Percentiles rank a stretch among this genome's conserved stretches.
Evolutionary conservation across 495 filamentous ascomycete genomes (phyloP).

Genomic region (Annulohypoxylon nitens): DNA sequence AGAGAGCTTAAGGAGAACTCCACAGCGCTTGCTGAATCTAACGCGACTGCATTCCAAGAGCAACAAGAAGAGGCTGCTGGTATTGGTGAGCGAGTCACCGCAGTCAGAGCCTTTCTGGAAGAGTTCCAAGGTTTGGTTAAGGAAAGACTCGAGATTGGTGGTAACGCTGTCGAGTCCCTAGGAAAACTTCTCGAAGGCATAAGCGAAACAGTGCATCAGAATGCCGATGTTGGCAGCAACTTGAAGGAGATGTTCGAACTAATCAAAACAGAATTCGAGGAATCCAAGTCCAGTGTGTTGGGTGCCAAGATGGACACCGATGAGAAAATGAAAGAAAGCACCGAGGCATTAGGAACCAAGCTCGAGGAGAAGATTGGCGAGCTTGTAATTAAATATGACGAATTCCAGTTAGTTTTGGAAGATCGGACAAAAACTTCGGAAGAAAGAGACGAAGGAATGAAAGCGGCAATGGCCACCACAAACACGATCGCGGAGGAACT

Average conservation of each 20-base stretch:
- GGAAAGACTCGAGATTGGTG: slow-evolving; percentile 65
- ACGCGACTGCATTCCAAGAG: slow-evolving; percentile 83
- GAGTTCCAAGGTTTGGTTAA: slow-evolving; percentile 63
- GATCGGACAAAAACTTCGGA: slow-evolving; percentile 76
- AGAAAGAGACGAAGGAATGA: slow-evolving; percentile 72
- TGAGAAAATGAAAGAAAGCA: slow-evolving; percentile 76
- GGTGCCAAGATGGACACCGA: slow-evolving; percentile 79
- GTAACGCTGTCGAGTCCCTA: slow-evolving; percentile 62
- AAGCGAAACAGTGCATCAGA: slow-evolving; percentile 68
- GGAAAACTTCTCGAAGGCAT: slow-evolving; percentile 73
- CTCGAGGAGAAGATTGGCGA: slow-evolving; percentile 84
- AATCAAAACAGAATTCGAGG: slow-evolving; percentile 84
- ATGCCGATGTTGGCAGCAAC: slow-evolving; percentile 67
- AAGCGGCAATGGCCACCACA: slow-evolving; percentile 76
- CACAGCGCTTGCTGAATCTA: slow-evolving; percentile 75
- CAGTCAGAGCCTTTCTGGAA: slow-evolving; percentile 65
- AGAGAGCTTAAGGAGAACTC: slow-evolving; percentile 77
- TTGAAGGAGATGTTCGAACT: slow-evolving; percentile 84
- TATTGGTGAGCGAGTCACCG: slow-evolving; percentile 63
- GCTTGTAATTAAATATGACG: slow-evolving; percentile 84
- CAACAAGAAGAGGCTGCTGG: slow-evolving; percentile 68
- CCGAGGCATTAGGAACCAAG: slow-evolving; percentile 79
- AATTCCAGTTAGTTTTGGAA: slow-evolving; percentile 76
- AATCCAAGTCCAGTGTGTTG: slow-evolving; percentile 75
- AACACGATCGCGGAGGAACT: slow-evolving; percentile 88